Conservation (phyloP, 306 rosid genomes). For the Gleditsia sinensis region DNA sequence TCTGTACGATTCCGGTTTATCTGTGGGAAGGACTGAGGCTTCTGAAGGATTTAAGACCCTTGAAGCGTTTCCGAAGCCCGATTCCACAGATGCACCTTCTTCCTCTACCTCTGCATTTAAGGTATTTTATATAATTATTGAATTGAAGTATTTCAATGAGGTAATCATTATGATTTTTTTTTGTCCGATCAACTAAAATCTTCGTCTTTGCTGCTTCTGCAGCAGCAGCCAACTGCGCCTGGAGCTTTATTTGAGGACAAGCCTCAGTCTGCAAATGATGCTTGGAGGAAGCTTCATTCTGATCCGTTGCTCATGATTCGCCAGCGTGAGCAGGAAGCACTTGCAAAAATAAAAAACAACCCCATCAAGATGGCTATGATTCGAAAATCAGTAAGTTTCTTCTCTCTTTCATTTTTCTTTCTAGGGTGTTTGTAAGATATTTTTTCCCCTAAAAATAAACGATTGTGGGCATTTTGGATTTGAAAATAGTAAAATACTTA, state of each 20-base stretch:
- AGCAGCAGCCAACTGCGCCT: slow-evolving; percentile 56
- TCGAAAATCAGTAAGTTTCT: slow-evolving; percentile 68
- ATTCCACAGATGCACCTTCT: slow-evolving; percentile 49
- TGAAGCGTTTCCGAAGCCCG: slow-evolving; percentile 63
- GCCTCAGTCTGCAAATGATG: slow-evolving; percentile 91
- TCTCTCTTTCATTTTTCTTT: not conserved
- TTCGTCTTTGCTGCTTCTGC: slow-evolving; percentile 6
- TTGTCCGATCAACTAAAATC: not conserved
- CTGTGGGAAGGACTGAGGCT: slow-evolving; percentile 66
- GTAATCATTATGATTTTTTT: not conserved
- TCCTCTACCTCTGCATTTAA: slow-evolving; percentile 56
- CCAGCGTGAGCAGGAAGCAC: slow-evolving; percentile 91
- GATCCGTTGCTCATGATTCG: slow-evolving; percentile 96
- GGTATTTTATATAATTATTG: slow-evolving; percentile 21
- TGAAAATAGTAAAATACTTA: not conserved
- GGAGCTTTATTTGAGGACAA: slow-evolving; percentile 93
- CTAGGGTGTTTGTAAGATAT: not conserved
- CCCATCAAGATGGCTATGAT: slow-evolving; percentile 96
- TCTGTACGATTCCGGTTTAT: slow-evolving; percentile 84
- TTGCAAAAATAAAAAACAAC: slow-evolving; percentile 76
- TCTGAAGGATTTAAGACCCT: slow-evolving; percentile 80
- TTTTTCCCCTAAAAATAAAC: not conserved
- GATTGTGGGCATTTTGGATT: not conserved
- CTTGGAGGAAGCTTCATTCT: slow-evolving; percentile 95
- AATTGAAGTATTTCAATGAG: not conserved